Conservation (phyloP, 495 filamentous ascomycete genomes). For the Rhizodiscina lignyota region DNA sequence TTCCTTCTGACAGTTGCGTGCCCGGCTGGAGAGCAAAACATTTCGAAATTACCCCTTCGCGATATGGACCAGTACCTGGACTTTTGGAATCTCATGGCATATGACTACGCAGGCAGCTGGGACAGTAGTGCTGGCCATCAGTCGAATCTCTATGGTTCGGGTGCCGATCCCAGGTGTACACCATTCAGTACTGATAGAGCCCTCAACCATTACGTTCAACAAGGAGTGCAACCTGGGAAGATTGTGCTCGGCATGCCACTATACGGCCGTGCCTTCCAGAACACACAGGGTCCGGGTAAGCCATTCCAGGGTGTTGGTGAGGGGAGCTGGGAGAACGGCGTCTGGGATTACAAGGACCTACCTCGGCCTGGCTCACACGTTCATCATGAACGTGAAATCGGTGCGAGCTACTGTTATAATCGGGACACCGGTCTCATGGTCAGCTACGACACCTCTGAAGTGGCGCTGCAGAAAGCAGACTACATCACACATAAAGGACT, state of each 20-base stretch:
- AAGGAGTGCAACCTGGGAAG: constrained; percentile 43
- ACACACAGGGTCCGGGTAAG: constrained; percentile 52
- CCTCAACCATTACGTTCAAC: constrained; percentile 47
- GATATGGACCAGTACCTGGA: constrained; percentile 65
- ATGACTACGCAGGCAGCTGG: constrained; percentile 40
- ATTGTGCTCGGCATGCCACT: constrained; percentile 69
- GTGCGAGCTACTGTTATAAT: constrained; percentile 61
- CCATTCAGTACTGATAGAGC: constrained; percentile 55
- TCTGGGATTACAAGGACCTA: constrained; percentile 57
- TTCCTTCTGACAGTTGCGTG: constrained; percentile 68
- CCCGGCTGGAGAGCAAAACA: constrained; percentile 47
- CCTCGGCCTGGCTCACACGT: constrained; percentile 32
- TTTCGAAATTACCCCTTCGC: constrained; percentile 43
- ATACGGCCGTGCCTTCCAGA: constrained; percentile 65
- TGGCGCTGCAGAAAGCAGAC: constrained; percentile 41
- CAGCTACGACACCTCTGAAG: constrained; percentile 54
- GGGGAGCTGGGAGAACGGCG: constrained; percentile 52
- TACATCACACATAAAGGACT: constrained; percentile 48
- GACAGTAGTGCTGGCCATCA: constrained; percentile 51
- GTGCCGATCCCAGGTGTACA: constrained; percentile 36
- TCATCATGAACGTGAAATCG: constrained; percentile 29
- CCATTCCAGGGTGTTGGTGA: constrained; percentile 48
- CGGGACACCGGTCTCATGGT: constrained; percentile 38
- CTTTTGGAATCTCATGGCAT: constrained; percentile 56
- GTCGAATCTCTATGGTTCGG: constrained; percentile 50